Base-by-base conservation (phyloP, 441 rosid species). In the Flueggea neowawraea region DNA sequence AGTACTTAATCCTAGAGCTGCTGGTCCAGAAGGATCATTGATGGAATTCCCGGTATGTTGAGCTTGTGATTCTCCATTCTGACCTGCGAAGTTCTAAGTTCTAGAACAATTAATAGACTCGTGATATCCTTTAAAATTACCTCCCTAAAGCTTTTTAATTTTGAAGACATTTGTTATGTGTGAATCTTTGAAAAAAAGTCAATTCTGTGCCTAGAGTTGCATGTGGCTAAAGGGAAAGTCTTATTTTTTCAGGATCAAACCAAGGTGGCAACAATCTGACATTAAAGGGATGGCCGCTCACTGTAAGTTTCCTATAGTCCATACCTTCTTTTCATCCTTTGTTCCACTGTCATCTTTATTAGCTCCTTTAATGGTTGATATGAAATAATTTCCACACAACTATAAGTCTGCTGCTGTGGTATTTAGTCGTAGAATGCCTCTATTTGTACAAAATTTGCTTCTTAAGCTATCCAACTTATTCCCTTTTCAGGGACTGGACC, bases 271-370 rank as follows among this genome's bases (percentile, higher is more conserved):
- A 75, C 78, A 85, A 80, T 81, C 76, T 91, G 69, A 84, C 99
- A 57, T 73, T 91, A 66, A 91, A 89, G 82, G 97, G 99, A 58
- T 95, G 97, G 97, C 99, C 98, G 2, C 87, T 91, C 55, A 82
- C 95, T 0, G 98, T 95, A 73, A 88, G 90, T 75, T 70, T 57
- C 67, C 8, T 57, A 10, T 52, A 17, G 14, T 44, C 31, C 45
- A 69, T 31, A 51, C 13, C 11, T 62, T 62, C 45, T 17, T 31
- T 12, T 63, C 14, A 50, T 60, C 10, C 10, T 16, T 52, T 1
- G 12, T 22, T 58, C 11, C 52, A 32, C 41, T 4, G 33, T 58
- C 11, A 17, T 13, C 36, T 31, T 47, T 15, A 0, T 41, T 32
- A 4, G 39, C 51, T 3, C 14, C 31, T 14, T 60, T 12, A 15